Evolutionary conservation across 176 grass and related monocot species (phyloP).

Genomic region (Luzula sylvatica): DNA sequence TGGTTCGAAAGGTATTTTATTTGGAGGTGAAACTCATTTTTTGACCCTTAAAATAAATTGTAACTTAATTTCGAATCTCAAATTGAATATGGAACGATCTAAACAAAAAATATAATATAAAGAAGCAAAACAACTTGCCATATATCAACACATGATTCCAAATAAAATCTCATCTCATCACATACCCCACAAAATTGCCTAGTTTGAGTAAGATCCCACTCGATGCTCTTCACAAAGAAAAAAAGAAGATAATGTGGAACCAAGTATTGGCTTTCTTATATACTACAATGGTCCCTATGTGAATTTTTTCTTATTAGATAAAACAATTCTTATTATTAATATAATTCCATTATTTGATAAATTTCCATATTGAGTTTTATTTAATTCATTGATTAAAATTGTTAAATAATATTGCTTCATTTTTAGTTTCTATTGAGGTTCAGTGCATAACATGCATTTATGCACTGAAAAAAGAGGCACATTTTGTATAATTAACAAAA

Average conservation of each 20-base stretch:
- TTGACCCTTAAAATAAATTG: too few relatives aligned
- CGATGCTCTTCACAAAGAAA: background rate
- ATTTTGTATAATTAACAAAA: too few relatives aligned
- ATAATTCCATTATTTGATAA: background rate
- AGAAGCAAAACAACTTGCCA: slow-evolving; percentile 11
- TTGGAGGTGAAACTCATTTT: too few relatives aligned
- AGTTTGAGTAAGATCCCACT: slow-evolving; percentile 17
- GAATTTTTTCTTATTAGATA: background rate
- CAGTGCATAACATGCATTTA: too few relatives aligned
- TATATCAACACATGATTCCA: background rate
- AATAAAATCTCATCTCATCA: slow-evolving; percentile 1
- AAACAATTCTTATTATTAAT: background rate
- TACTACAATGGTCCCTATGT: background rate
- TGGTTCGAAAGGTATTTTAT: too few relatives aligned
- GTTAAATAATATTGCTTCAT: too few relatives aligned
- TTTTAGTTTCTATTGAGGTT: too few relatives aligned
- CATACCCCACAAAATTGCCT: slow-evolving; percentile 1
- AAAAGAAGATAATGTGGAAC: slow-evolving; percentile 14
- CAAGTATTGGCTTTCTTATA: background rate
- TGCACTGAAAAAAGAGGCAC: too few relatives aligned
- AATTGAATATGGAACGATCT: slow-evolving; percentile 1
- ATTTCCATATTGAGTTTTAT: too few relatives aligned
- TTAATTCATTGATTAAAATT: too few relatives aligned
- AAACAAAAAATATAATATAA: background rate
- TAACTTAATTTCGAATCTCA: slow-evolving; percentile 10